Conservation (phyloP, 73 alveolate genomes). For the Tetrahymena elliotti region DNA sequence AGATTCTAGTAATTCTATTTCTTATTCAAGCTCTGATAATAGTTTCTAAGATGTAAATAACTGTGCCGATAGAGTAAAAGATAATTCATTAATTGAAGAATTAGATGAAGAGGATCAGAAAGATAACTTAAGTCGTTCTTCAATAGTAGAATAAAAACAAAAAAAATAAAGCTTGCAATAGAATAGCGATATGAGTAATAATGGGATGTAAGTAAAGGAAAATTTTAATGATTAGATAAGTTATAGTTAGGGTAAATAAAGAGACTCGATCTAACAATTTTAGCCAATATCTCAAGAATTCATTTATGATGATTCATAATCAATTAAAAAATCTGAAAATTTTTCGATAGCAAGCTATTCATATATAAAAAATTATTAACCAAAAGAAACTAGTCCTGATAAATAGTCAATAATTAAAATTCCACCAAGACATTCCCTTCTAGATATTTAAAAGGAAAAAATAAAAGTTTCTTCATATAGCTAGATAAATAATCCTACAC, state of each 20-base stretch:
- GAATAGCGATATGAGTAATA: too few species aligned
- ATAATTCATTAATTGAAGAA: not conserved
- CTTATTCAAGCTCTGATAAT: not conserved
- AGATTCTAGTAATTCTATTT: not conserved
- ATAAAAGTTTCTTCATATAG: not conserved
- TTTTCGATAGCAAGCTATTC: not conserved
- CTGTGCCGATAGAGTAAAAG: not conserved
- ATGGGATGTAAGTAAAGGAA: not conserved
- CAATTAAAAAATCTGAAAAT: not conserved
- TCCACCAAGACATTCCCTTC: not conserved
- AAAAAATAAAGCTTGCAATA: not conserved
- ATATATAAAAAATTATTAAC: too few species aligned
- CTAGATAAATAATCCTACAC: not conserved
- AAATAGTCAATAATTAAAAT: too few species aligned
- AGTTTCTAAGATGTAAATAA: not conserved
- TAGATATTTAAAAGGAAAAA: not conserved
- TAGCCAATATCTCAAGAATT: not conserved
- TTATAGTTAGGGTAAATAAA: too few species aligned
- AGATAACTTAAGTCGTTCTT: not conserved
- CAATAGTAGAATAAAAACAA: too few species aligned
- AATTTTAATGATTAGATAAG: not conserved
- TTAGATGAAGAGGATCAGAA: not conserved
- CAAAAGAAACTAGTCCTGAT: not conserved
- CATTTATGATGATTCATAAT: not conserved
- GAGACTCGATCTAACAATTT: not conserved